Percentiles rank a stretch among this genome's conserved stretches.
phyloP scores from a whole-genome alignment of 2,329 filamentous ascomycete species.

The Myriangium duriaei region DNA sequence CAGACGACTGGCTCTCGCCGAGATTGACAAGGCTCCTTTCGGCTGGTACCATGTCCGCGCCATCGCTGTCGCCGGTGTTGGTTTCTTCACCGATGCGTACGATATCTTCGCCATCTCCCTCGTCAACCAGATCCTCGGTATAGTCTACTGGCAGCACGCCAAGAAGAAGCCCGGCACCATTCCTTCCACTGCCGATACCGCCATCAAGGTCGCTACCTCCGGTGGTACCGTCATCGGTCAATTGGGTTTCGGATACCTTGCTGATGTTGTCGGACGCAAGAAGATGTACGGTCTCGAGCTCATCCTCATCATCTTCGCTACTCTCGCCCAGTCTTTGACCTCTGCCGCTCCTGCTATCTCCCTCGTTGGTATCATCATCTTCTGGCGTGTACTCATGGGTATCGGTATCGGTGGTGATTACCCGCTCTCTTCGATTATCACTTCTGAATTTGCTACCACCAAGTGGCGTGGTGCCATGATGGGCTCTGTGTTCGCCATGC shows the following conservation, averaged over 20 bases:
- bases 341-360: conserved; percentile 51
- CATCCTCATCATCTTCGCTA: conserved; percentile 69
- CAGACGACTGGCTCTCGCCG: conserved; percentile 63
- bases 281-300: conserved; percentile 76
- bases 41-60: conserved; percentile 76
- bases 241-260: conserved; percentile 64
- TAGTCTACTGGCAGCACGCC: conserved; percentile 55
- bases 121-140: conserved; percentile 62
- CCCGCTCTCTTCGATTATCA: conserved; percentile 70
- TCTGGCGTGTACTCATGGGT: conserved; percentile 73
- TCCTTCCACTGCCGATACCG: conserved; percentile 57
- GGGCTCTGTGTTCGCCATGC: conserved; percentile 76
- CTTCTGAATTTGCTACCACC: conserved; percentile 75
- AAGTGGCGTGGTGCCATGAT: conserved; percentile 83
- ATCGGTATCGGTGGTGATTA: conserved; percentile 71
- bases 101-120: conserved; percentile 64
- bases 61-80: conserved; percentile 65
- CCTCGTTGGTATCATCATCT: conserved; percentile 55
- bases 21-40: conserved; percentile 71
- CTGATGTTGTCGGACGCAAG: conserved; percentile 67
- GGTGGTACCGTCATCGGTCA: conserved; percentile 76
- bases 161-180: conserved; percentile 37
- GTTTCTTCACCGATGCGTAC: conserved; percentile 82
- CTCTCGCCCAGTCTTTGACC: conserved; percentile 57
- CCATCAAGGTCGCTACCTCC: conserved; percentile 76